These are phyloP conservation scores for Phytopythium delawarense DNA, from an alignment of 352 stramenopile genomes.

Conservation along the genomic window DNA sequence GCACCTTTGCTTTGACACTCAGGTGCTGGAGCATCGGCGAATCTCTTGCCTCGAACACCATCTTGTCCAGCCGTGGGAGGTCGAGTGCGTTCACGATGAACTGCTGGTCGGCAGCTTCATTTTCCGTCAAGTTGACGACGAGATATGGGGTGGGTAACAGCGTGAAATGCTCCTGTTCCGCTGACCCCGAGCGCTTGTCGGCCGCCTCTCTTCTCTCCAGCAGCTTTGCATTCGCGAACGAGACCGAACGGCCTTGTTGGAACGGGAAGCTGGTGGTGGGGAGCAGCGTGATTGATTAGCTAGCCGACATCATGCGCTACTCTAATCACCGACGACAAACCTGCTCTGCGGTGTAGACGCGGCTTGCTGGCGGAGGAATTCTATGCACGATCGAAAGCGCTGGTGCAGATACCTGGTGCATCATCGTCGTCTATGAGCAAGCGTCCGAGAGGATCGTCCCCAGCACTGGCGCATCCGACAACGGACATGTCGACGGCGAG, in stretches of 20 bases:
- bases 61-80: slow-evolving; percentile 22
- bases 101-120: slow-evolving; percentile 17
- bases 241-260: slow-evolving; percentile 21
- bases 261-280: slow-evolving; percentile 30
- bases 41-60: slow-evolving; percentile 15
- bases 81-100: slow-evolving; percentile 19
- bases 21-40: slow-evolving; percentile 29
- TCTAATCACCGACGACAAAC: slow-evolving; percentile 5
- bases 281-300: background rate
- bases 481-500: slow-evolving; percentile 26
- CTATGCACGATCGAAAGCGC: slow-evolving; percentile 45
- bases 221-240: slow-evolving; percentile 59
- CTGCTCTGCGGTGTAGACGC: slow-evolving; percentile 14
- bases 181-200: background rate
- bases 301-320: background rate
- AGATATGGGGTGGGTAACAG: slow-evolving; percentile 41
- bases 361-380: slow-evolving; percentile 19
- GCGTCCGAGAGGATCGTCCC: background rate
- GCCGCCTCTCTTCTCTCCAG: slow-evolving; percentile 40
- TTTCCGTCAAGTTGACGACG: slow-evolving; percentile 23
- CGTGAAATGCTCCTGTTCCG: slow-evolving; percentile 14
- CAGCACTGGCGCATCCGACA: background rate
- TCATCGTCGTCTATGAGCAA: background rate
- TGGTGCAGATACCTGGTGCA: slow-evolving; percentile 55
- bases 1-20: slow-evolving; percentile 26